phyloP scores from a whole-genome alignment of 1,139 yeast species.

The Hyphopichia burtonii region DNA sequence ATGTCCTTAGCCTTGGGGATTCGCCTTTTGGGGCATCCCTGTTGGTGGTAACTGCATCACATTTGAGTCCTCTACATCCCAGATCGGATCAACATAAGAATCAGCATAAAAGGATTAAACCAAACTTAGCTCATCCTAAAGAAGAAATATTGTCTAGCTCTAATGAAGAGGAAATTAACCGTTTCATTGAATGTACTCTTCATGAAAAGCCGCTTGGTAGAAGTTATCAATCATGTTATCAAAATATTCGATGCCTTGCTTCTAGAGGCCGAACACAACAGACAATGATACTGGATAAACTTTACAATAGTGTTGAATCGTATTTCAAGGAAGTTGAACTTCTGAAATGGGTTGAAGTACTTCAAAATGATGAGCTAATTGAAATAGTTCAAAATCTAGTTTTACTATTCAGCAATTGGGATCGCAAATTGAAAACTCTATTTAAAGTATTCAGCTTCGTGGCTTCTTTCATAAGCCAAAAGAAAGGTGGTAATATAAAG shows the following conservation, averaged over 20 bases:
- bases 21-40: not conserved
- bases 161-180: not conserved
- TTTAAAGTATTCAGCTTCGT: too few species aligned
- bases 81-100: not conserved
- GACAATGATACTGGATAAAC: constrained; percentile 21
- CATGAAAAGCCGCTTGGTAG: not conserved
- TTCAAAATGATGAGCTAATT: not conserved
- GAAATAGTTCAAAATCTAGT: not conserved
- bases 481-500: too few species aligned
- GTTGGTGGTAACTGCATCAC: not conserved
- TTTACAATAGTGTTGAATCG: constrained; percentile 9
- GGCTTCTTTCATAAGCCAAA: too few species aligned
- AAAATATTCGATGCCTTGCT: constrained; percentile 34
- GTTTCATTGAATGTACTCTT: not conserved
- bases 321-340: not conserved
- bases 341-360: not conserved
- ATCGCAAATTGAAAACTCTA: not conserved
- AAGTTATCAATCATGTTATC: constrained; percentile 28
- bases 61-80: not conserved
- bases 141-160: too few species aligned
- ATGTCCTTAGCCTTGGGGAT: not conserved
- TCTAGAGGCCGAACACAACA: constrained; percentile 33
- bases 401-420: not conserved
- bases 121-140: constrained; percentile 4
- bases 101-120: constrained; percentile 11